Evolutionary conservation across 1,139 yeast genomes (phyloP).

Genomic region (Nakaseomyces kungkrabaensis): DNA sequence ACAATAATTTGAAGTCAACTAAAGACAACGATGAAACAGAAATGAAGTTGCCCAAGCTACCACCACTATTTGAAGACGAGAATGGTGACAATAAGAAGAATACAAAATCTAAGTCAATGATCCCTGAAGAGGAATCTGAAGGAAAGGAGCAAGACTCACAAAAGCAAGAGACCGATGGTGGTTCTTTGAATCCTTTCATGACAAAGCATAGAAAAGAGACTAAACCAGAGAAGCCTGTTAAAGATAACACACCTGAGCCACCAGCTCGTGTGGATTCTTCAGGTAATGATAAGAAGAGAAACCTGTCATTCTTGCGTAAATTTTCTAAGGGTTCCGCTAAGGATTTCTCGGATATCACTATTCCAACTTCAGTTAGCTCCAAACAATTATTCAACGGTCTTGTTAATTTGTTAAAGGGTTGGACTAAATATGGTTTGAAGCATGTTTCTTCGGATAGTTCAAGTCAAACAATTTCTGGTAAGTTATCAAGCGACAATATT

Average conservation of each 20-base stretch:
- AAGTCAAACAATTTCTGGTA: slow-evolving; percentile 44
- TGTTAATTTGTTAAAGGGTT: slow-evolving; percentile 50
- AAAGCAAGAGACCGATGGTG: background rate
- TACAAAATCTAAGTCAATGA: background rate
- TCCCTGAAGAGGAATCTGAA: slow-evolving; percentile 19
- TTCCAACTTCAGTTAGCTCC: slow-evolving; percentile 34
- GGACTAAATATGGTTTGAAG: slow-evolving; percentile 64
- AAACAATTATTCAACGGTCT: slow-evolving; percentile 55
- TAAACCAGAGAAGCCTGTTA: background rate
- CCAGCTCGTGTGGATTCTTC: background rate
- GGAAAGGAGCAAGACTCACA: background rate
- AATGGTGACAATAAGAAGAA: background rate
- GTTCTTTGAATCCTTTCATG: slow-evolving; percentile 3
- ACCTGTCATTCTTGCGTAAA: slow-evolving; percentile 45
- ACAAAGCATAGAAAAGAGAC: slow-evolving; percentile 6
- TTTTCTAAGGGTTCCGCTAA: slow-evolving; percentile 35
- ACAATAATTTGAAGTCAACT: background rate
- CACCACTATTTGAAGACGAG: slow-evolving; percentile 1
- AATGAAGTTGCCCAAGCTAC: slow-evolving; percentile 1
- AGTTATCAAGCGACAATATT: slow-evolving; percentile 50
- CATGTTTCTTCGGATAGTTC: slow-evolving; percentile 41
- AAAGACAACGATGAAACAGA: background rate
- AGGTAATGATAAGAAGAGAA: slow-evolving; percentile 14
- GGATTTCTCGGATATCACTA: slow-evolving; percentile 10
- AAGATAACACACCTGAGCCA: slow-evolving; percentile 14